Percentiles rank a stretch among this genome's conserved stretches.
phyloP scores from a whole-genome alignment of 2,329 filamentous ascomycete genomes.

The Pseudofabraea citricarpa region DNA sequence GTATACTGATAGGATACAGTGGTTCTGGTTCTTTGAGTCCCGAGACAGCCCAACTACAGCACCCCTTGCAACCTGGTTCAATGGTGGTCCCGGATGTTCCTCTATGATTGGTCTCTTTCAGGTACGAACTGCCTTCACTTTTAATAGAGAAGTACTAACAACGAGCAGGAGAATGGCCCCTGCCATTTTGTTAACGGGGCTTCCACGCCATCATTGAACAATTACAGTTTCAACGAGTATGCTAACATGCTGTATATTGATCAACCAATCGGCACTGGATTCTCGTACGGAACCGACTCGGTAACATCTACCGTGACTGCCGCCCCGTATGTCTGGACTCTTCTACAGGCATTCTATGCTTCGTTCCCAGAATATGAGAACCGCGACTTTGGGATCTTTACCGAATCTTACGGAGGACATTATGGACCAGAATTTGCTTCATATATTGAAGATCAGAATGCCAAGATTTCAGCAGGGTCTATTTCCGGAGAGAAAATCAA shows the following conservation, averaged over 20 bases:
- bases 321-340: slow-evolving; percentile 47
- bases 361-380: slow-evolving; percentile 60
- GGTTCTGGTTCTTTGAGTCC: slow-evolving; percentile 53
- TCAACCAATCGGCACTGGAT: slow-evolving; percentile 34
- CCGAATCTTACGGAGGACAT: slow-evolving; percentile 50
- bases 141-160: not conserved
- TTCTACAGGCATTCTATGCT: slow-evolving; percentile 57
- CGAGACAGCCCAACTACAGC: slow-evolving; percentile 42
- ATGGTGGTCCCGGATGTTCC: slow-evolving; percentile 41
- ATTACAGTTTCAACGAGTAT: slow-evolving; percentile 33
- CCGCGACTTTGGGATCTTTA: slow-evolving; percentile 49
- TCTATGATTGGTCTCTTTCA: slow-evolving; percentile 59
- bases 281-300: slow-evolving; percentile 38
- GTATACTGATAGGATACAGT: too few relatives aligned
- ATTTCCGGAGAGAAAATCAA: slow-evolving; percentile 28
- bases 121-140: slow-evolving; percentile 30
- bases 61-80: slow-evolving; percentile 39
- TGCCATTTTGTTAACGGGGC: slow-evolving; percentile 36
- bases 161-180: slow-evolving; percentile 36
- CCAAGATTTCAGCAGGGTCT: slow-evolving; percentile 38
- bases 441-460: slow-evolving; percentile 54
- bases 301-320: slow-evolving; percentile 39
- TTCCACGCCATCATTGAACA: slow-evolving; percentile 35
- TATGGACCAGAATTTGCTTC: slow-evolving; percentile 52
- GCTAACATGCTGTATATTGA: slow-evolving; percentile 37